phyloP scores from a whole-genome alignment of 352 stramenopile genomes.

The Globisporangium spiculum region DNA sequence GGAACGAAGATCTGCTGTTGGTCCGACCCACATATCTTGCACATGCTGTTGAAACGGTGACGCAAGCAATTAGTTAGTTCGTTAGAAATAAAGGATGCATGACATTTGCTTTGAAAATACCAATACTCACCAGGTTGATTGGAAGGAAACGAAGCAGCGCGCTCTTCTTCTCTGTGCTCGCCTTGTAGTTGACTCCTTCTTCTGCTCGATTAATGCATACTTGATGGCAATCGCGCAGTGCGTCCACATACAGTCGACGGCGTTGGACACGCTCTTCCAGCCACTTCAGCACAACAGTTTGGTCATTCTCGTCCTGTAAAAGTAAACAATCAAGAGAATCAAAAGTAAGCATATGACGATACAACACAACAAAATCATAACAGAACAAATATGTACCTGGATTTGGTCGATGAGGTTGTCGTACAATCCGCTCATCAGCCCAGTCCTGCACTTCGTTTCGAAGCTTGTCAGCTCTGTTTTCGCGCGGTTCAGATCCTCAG shows the following conservation, averaged over 20 bases:
- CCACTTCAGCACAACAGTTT: slow-evolving; percentile 67
- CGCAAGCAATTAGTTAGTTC: background rate
- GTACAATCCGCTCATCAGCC: slow-evolving; percentile 57
- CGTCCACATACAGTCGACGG: slow-evolving; percentile 66
- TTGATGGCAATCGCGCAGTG: slow-evolving; percentile 65
- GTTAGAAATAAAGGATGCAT: background rate
- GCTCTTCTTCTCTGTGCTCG: slow-evolving; percentile 83
- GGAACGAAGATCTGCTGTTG: slow-evolving; percentile 59
- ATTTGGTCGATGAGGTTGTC: slow-evolving; percentile 88
- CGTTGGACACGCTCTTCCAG: slow-evolving; percentile 68
- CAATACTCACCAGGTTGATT: slow-evolving; percentile 57
- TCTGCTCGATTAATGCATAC: slow-evolving; percentile 64
- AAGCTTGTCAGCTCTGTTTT: slow-evolving; percentile 50
- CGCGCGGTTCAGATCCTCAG: slow-evolving; percentile 49
- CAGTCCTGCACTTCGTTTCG: slow-evolving; percentile 63
- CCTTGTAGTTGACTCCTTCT: slow-evolving; percentile 76
- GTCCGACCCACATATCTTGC: slow-evolving; percentile 84
- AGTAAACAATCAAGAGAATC: background rate
- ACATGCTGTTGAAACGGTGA: slow-evolving; percentile 40
- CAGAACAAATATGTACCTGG: slow-evolving; percentile 22
- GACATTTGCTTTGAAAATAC: background rate
- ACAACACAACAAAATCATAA: background rate
- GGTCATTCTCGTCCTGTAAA: slow-evolving; percentile 61
- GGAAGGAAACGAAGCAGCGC: slow-evolving; percentile 67
- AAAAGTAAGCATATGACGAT: background rate